Evolutionary conservation across 106 monocot species (phyloP).

Genomic region (Hemerocallis citrina): DNA sequence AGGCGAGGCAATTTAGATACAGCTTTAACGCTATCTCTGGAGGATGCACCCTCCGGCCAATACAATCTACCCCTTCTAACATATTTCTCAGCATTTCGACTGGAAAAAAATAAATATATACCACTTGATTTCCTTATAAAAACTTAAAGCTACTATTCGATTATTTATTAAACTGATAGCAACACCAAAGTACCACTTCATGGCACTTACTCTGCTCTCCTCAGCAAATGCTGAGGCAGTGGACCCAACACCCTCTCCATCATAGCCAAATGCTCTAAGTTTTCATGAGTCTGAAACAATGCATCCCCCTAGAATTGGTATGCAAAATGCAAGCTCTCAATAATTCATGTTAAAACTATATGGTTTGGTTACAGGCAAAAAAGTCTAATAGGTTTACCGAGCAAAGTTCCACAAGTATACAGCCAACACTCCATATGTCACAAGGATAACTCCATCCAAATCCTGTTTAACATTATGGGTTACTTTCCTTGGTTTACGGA

Average conservation of each 20-base stretch:
- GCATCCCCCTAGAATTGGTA: slow-evolving; percentile 52
- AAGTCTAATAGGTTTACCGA: slow-evolving; percentile 18
- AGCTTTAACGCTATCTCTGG: slow-evolving; percentile 58
- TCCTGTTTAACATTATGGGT: slow-evolving; percentile 17
- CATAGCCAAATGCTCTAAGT: slow-evolving; percentile 86
- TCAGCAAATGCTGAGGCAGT: slow-evolving; percentile 62
- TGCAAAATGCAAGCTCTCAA: neutral
- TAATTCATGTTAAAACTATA: neutral
- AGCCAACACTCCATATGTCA: slow-evolving; percentile 77
- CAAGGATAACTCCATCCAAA: slow-evolving; percentile 67
- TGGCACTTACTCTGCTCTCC: slow-evolving; percentile 70
- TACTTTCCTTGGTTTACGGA: too few relatives aligned
- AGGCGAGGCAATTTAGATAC: slow-evolving; percentile 55
- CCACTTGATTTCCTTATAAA: too few relatives aligned
- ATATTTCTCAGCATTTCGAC: slow-evolving; percentile 60
- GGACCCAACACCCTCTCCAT: slow-evolving; percentile 87
- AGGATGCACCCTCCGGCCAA: slow-evolving; percentile 69
- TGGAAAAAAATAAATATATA: slow-evolving; percentile 10
- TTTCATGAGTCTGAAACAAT: slow-evolving; percentile 87
- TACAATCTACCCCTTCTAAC: slow-evolving; percentile 48
- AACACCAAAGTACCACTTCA: too few relatives aligned
- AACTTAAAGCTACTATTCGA: too few relatives aligned
- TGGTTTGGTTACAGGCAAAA: neutral
- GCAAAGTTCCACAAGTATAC: slow-evolving; percentile 70
- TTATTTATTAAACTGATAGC: too few relatives aligned